Percentiles rank a stretch among this genome's conserved stretches.
These are phyloP conservation scores for Geotrichum phurueaensis DNA, from an alignment of 1,139 yeast genomes.

Conservation along the genomic window DNA sequence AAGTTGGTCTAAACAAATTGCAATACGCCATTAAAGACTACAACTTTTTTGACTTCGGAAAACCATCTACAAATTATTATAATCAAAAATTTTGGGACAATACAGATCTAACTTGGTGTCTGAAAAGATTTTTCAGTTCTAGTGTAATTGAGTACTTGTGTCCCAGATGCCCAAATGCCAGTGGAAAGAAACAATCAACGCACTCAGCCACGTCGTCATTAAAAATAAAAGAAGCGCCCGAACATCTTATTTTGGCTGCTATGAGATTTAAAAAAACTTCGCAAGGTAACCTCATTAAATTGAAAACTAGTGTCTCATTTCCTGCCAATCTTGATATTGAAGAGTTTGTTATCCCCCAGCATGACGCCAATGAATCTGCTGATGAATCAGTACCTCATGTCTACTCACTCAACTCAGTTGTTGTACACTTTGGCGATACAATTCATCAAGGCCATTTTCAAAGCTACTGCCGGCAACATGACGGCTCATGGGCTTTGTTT, in stretches of 20 bases:
- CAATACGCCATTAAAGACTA: neutral
- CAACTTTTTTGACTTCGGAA: neutral
- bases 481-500: slow-evolving; percentile 26
- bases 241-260: slow-evolving; percentile 74
- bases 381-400: slow-evolving; percentile 41
- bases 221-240: slow-evolving; percentile 75
- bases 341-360: slow-evolving; percentile 36
- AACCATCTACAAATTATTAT: neutral
- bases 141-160: slow-evolving; percentile 49
- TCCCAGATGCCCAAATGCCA: slow-evolving; percentile 82
- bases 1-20: slow-evolving; percentile 41
- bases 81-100: slow-evolving; percentile 55
- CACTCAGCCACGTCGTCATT: slow-evolving; percentile 73
- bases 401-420: slow-evolving; percentile 72
- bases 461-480: slow-evolving; percentile 86
- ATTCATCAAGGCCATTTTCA: slow-evolving; percentile 91
- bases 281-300: slow-evolving; percentile 62
- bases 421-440: slow-evolving; percentile 90
- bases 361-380: slow-evolving; percentile 15
- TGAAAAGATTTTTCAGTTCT: slow-evolving; percentile 63
- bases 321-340: slow-evolving; percentile 71
- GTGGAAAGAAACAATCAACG: slow-evolving; percentile 38
- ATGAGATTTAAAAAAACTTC: slow-evolving; percentile 52
- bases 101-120: slow-evolving; percentile 71
- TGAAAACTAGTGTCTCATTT: slow-evolving; percentile 76